phyloP scores from a whole-genome alignment of 2,329 filamentous ascomycete species.

The Alternaria gansuensis region DNA sequence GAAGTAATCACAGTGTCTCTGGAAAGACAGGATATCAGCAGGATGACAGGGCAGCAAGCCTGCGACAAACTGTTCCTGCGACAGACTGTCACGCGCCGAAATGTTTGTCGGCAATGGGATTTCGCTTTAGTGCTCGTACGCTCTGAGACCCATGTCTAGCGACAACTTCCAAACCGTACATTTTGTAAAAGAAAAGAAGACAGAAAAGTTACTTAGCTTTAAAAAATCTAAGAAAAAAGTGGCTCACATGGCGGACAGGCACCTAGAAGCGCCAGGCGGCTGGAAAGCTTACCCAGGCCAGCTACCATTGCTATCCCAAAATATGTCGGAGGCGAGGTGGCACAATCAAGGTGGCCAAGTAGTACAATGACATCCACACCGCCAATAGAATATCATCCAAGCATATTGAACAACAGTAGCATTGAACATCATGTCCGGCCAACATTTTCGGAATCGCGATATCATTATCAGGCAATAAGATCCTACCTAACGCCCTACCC shows the following conservation, averaged over 20 bases:
- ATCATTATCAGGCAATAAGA: not conserved
- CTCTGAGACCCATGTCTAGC: too few relatives aligned
- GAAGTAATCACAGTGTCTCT: not conserved
- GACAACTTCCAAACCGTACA: too few relatives aligned
- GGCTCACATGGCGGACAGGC: too few relatives aligned
- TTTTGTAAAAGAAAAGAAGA: too few relatives aligned
- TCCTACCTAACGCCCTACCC: not conserved
- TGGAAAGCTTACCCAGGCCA: not conserved
- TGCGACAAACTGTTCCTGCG: conserved; percentile 9
- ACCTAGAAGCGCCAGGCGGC: not conserved
- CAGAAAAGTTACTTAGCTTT: too few relatives aligned
- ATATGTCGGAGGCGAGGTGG: conserved; percentile 1
- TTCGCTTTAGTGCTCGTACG: conserved; percentile 2
- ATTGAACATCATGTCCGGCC: not conserved
- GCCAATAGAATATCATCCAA: not conserved
- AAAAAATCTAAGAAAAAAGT: too few relatives aligned
- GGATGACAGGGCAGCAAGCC: conserved; percentile 20
- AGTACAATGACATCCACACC: too few relatives aligned
- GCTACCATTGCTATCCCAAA: not conserved
- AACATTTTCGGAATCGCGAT: not conserved
- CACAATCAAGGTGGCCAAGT: too few relatives aligned
- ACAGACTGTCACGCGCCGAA: not conserved
- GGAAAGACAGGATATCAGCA: conserved; percentile 6
- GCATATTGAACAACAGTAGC: not conserved
- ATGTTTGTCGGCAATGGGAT: not conserved